A percentile compares a stretch with the other conserved stretches of the same genome.
Conservation (phyloP, 2,329 filamentous ascomycete species). For the Calonectria hongkongensis region DNA sequence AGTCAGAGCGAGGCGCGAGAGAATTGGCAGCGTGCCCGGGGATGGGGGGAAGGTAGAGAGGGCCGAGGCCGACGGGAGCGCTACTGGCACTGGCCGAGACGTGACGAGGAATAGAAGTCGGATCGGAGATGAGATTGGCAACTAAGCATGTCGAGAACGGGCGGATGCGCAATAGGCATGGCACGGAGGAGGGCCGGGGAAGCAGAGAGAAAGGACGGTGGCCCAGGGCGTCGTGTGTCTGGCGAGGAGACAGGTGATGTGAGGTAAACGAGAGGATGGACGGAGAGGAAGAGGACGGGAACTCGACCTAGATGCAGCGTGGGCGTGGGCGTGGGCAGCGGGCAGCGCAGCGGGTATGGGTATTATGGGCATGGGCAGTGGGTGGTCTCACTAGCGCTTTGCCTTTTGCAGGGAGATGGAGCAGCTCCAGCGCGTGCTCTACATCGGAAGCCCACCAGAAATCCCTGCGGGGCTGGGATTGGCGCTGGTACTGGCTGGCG, state of each 20-base stretch:
- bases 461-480: constrained; percentile 36
- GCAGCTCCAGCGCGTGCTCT: constrained; percentile 34
- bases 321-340: constrained; percentile 40
- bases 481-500: constrained; percentile 22
- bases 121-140: constrained; percentile 52
- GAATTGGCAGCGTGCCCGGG: constrained; percentile 47
- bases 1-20: constrained; percentile 38
- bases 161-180: constrained; percentile 49
- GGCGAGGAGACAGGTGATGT: constrained; percentile 48
- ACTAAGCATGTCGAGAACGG: constrained; percentile 54
- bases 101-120: constrained; percentile 47
- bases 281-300: constrained; percentile 39
- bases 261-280: constrained; percentile 43
- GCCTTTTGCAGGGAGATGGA: constrained; percentile 34
- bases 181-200: constrained; percentile 44
- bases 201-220: constrained; percentile 35
- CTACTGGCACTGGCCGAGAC: constrained; percentile 49
- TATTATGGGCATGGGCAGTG: constrained; percentile 37
- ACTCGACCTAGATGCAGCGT: constrained; percentile 36
- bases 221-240: constrained; percentile 54
- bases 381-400: constrained; percentile 40
- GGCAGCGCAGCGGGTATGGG: constrained; percentile 28
- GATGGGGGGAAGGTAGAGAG: constrained; percentile 41
- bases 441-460: constrained; percentile 33
- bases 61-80: constrained; percentile 48